These are phyloP conservation scores for Solanum corneliomulleri DNA, from an alignment of 257 asterid species.

Conservation along the genomic window DNA sequence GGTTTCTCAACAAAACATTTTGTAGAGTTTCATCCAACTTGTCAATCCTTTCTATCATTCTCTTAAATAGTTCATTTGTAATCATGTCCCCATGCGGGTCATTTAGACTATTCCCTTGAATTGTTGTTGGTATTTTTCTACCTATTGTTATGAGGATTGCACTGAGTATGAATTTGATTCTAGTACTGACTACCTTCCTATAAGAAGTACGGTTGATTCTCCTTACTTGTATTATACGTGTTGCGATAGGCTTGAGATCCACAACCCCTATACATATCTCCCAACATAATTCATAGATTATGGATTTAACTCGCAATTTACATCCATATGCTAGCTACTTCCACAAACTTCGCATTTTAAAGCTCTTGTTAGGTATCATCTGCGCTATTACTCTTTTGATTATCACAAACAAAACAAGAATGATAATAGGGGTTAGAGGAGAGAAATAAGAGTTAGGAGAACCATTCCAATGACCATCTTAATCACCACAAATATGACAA, in stretches of 20 bases:
- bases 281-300: too few species aligned
- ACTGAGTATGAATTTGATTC: not conserved
- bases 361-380: not conserved
- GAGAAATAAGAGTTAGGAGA: not conserved
- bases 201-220: too few species aligned
- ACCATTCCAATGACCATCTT: not conserved
- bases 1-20: too few species aligned
- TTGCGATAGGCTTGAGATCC: too few species aligned
- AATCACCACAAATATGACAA: not conserved
- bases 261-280: too few species aligned
- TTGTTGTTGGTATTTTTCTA: not conserved
- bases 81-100: not conserved
- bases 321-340: not conserved
- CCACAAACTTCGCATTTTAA: not conserved
- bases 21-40: not conserved
- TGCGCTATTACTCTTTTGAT: not conserved
- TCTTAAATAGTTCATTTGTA: not conserved
- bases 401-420: not conserved
- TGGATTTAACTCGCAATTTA: not conserved
- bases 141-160: not conserved
- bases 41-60: not conserved
- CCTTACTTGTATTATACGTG: too few species aligned
- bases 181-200: not conserved
- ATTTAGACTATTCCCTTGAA: not conserved
- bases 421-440: not conserved